These are phyloP conservation scores for Colletotrichum tofieldiae DNA, from an alignment of 2,329 filamentous ascomycete genomes.

Conservation along the genomic window DNA sequence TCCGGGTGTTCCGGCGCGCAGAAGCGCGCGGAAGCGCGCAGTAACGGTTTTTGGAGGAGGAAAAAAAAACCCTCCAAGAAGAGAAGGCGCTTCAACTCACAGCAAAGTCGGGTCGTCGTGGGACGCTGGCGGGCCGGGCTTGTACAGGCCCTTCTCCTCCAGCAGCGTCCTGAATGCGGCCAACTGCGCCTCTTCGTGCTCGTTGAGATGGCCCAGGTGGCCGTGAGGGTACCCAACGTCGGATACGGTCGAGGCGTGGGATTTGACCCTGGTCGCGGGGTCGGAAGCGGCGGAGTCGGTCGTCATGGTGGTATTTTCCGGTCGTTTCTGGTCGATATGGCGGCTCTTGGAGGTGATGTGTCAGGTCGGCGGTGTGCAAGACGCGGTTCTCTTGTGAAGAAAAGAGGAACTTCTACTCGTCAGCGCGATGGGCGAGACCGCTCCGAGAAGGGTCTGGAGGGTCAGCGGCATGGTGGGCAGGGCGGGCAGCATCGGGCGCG, in stretches of 20 bases:
- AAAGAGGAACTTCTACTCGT: constrained; percentile 22
- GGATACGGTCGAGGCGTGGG: constrained; percentile 36
- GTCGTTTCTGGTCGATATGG: neutral
- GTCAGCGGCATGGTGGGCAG: constrained; percentile 26
- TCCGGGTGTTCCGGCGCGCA: constrained; percentile 11
- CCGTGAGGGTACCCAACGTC: constrained; percentile 77
- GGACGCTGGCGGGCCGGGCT: constrained; percentile 68
- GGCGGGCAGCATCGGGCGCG: constrained; percentile 3
- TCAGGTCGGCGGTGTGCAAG: constrained; percentile 14
- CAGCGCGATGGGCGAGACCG: constrained; percentile 27
- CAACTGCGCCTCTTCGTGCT: constrained; percentile 78
- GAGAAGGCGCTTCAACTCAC: constrained; percentile 60
- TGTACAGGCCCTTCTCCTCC: constrained; percentile 76
- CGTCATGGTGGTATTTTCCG: constrained; percentile 18
- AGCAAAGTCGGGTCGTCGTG: constrained; percentile 83
- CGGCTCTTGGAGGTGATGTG: neutral
- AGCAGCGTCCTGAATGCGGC: constrained; percentile 80
- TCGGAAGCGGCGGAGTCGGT: constrained; percentile 30
- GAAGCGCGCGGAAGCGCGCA: neutral
- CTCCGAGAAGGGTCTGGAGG: constrained; percentile 16
- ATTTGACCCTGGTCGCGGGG: constrained; percentile 36
- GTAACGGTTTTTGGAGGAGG: neutral
- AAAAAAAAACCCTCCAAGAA: too few relatives aligned
- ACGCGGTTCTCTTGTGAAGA: neutral
- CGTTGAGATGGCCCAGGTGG: constrained; percentile 84